Percentiles rank a stretch among this genome's conserved stretches.
Evolutionary conservation across 768 basidiomycete species (phyloP).

Genomic region (Kwoniella shandongensis): DNA sequence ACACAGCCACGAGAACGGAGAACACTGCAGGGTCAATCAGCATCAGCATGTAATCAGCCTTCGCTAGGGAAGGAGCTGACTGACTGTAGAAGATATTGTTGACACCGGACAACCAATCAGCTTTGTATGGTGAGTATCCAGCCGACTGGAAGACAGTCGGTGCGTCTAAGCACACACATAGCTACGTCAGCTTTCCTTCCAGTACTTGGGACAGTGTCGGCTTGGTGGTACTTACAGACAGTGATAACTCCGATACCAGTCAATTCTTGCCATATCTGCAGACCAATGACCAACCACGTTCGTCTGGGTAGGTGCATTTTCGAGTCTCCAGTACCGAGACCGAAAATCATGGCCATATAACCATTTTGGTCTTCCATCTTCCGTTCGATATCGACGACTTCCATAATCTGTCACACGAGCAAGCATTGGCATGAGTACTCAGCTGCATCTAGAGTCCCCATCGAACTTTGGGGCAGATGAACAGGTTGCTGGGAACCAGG

Average conservation of each 20-base stretch:
- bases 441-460: too few relatives aligned
- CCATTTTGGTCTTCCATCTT: constrained; percentile 8
- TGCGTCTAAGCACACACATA: too few relatives aligned
- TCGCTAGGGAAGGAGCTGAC: neutral
- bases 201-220: neutral
- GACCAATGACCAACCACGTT: constrained; percentile 29
- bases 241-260: constrained; percentile 29
- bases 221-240: constrained; percentile 20
- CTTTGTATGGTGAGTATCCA: constrained; percentile 28
- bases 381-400: constrained; percentile 34
- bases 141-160: constrained; percentile 34
- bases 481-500: too few relatives aligned
- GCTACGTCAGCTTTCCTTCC: too few relatives aligned
- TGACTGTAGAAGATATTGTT: constrained; percentile 37
- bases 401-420: constrained; percentile 22
- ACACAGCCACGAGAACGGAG: constrained; percentile 28
- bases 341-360: constrained; percentile 27
- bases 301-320: constrained; percentile 15
- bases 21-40: constrained; percentile 9
- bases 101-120: constrained; percentile 26
- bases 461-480: too few relatives aligned
- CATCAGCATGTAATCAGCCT: neutral
- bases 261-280: constrained; percentile 37
- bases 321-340: neutral
- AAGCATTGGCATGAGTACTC: neutral